Base-by-base conservation (phyloP, 257 asterid species). In the Buddleja alternifolia region DNA sequence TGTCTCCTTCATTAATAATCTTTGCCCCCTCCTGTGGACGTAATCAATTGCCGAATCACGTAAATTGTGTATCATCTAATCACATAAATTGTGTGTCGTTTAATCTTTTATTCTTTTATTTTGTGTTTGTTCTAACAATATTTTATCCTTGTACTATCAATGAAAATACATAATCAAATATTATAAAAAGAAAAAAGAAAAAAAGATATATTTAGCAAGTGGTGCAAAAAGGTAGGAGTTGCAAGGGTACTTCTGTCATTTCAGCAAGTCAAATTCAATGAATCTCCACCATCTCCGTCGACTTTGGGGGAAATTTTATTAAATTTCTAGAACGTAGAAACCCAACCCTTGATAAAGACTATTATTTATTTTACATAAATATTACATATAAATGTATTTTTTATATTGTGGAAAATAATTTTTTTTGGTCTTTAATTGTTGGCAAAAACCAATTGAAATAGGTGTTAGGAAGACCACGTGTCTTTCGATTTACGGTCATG, bases 381-480 rank as follows among this genome's bases (percentile, higher is more conserved):
- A n/a, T n/a, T n/a, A n/a, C n/a, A n/a, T n/a, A n/a, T n/a, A 50
- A 5, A n/a, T 15, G 3, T 20, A 7, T 51, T 16, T 51, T 15
- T 51, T 10, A 16, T 17, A 51, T 6, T 16, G 20, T 51, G 10
- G 23, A 42, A 62, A 41, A 42, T 62, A 12, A 39, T 12, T 20
- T 8, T 4, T 60, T 40, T 6, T 21, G 23, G 56, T 7, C 19
- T 68, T 47, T 45, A 39, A 15, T 21, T 10, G 60, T 42, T 46
- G 21, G 48, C 17, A 8, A 36, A 65, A n/a, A 48, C 6, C 29
- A 21, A 45, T 4, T 8, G 9, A 39, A 58, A 14, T 32, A 10
- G 20, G 53, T 23, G 70, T n/a, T 6, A 48, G 50, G 14, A 67
- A 67, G 12, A 60, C 53, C 74, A 74, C 74, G 83, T 74, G 71